Evolutionary conservation across 2,329 filamentous ascomycete species (phyloP), one percentile per base, ranked within the genome.

Genomic region (Monosporascus sp.): DNA sequence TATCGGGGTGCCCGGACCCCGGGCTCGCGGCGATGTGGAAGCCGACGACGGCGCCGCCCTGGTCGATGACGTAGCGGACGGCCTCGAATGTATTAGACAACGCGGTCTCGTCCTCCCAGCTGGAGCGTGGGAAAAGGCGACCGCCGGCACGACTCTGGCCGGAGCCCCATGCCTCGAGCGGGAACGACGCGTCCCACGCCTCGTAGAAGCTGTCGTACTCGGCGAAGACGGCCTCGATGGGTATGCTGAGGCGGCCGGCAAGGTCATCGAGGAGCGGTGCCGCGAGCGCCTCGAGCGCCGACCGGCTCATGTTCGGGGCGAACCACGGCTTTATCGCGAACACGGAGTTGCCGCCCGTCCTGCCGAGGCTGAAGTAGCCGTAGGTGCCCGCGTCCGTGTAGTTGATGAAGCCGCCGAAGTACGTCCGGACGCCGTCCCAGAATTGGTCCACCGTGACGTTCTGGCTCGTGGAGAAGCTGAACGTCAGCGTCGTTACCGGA

Each of bases 81-180:
- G 64, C 67, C 39, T 66, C 64, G 48, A 69, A 66, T 3, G 64
- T 68, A n/a, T 61, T 58, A 14, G 62, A 59, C 47, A 68, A 35
- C 65, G 67, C 49, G 62, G 61, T 58, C 62, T 65, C 57, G 67
- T 69, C 60, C 38, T 61, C 63, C 63, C 68, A 75, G 53, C 72
- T 73, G 31, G 65, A 63, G 20, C 65, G 65, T 0, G 75, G 74
- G 39, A 77, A 70, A 5, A 77, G 65, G 14, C 75, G 70, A 22
- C 68, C 72, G 3, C 66, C 73, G 1, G 56, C 53, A 17, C 69
- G 70, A 31, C 62, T 62, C 8, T 68, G 56, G 55, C 65, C 65
- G 6, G 62, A 62, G 2, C 60, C 60, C 44, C 66, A 66, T 25
- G 70, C 57, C 45, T 64, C 63, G 15, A 63, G 55, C 9, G 63